These are phyloP conservation scores for Fusarium tricinctum DNA, from an alignment of 2,329 filamentous ascomycete genomes.

Conservation along the genomic window DNA sequence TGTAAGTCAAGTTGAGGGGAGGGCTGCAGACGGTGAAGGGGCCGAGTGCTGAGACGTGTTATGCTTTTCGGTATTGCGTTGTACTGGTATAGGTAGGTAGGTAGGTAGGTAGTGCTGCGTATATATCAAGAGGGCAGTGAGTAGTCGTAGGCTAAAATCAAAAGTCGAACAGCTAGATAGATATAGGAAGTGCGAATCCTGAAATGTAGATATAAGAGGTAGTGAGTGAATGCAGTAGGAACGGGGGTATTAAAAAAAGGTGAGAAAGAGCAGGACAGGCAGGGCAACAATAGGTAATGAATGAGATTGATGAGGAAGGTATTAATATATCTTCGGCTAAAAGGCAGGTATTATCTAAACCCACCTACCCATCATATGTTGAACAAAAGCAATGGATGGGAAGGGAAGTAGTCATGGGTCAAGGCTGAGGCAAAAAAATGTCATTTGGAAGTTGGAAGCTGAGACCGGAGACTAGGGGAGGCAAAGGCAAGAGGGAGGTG, in stretches of 20 bases:
- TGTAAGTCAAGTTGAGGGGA: conserved; percentile 37
- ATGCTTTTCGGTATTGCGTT: background rate
- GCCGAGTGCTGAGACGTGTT: conserved; percentile 4
- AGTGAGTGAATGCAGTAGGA: background rate
- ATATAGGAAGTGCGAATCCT: background rate
- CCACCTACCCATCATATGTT: background rate
- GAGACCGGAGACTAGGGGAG: background rate
- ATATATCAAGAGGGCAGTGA: conserved; percentile 11
- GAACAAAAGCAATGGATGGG: conserved; percentile 27
- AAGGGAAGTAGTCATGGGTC: conserved; percentile 13
- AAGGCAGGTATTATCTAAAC: conserved; percentile 7
- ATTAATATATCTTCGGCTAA: conserved; percentile 25
- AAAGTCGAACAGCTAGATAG: conserved; percentile 1
- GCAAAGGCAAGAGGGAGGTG: conserved; percentile 1
- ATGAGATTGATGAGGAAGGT: conserved; percentile 14
- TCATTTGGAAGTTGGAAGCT: conserved; percentile 7
- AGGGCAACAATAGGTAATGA: background rate
- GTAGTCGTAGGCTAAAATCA: background rate
- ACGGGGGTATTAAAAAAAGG: background rate
- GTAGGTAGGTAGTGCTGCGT: background rate
- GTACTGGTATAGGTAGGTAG: background rate
- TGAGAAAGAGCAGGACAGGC: background rate
- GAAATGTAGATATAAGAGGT: conserved; percentile 5
- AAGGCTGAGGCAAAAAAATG: conserved; percentile 23
- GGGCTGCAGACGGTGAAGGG: conserved; percentile 7